Base-by-base conservation (phyloP, 2,329 filamentous ascomycete genomes). In the Fonsecaea multimorphosa region DNA sequence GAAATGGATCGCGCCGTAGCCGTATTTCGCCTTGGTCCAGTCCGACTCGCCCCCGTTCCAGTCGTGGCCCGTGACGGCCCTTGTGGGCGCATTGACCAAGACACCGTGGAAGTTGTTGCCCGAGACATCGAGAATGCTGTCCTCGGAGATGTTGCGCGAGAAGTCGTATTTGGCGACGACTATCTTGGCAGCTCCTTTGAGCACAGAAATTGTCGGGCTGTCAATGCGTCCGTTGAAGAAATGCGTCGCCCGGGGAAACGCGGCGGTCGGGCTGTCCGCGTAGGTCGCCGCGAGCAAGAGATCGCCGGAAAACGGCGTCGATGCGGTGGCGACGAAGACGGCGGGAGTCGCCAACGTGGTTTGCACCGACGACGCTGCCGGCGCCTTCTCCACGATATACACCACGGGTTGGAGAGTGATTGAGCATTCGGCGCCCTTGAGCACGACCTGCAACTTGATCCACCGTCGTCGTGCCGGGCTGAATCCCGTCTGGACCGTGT, bases 1-100 rank as follows among this genome's bases (percentile, higher is more conserved):
- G 66, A 78, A 78, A 60, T 78, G 76, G 40, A 78, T 78, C 1
- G 77, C 76, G 6, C 77, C 76, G 52, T 76, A 78, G 0, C 76
- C 77, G 51, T 73, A 76, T 44, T 68, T 70, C 1, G 76, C 76
- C 19, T 72, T 67, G n/a, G 72, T 78, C 77, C 77, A 78, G 63
- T 75, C 73, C 2, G 65, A 59, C 38, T 75, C 71, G 19, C 69
- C 72, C 11, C 70, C 73, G 53, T 78, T 75, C 73, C 74, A 78
- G 66, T 78, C 71, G 51, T 76, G 64, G 9, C 76, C 75, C 14
- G 70, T 74, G 12, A 78, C 73, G 0, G 72, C 76, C 14, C 76
- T 68, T 19, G 75, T 75, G 4, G 76, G 76, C 6, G 74, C 74
- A 57, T 78, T 78, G 64, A 77, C 58, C 5, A 78, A 65, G 3